Evolutionary conservation across 2,329 filamentous ascomycete species (phyloP).

Genomic region (Verruconis gallopava): DNA sequence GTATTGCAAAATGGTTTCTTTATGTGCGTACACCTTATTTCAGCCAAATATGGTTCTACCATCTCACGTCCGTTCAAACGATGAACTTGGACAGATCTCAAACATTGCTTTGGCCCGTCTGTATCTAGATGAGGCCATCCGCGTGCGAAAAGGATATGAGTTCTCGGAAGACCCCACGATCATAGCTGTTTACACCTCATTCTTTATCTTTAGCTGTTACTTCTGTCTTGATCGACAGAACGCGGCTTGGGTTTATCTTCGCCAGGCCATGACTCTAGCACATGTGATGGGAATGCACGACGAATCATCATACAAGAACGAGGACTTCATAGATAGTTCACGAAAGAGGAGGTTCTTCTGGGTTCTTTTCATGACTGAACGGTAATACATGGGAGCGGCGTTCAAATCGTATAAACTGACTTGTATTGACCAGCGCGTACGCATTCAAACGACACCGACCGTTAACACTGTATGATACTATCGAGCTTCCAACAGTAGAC

Average conservation of each 20-base stretch:
- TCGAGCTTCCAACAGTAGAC: slow-evolving; percentile 38
- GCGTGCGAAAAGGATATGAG: slow-evolving; percentile 43
- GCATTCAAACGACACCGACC: slow-evolving; percentile 52
- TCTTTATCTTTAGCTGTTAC: slow-evolving; percentile 47
- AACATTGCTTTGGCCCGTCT: slow-evolving; percentile 21
- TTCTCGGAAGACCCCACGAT: slow-evolving; percentile 44
- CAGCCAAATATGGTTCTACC: slow-evolving; percentile 34
- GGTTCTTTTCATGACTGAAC: slow-evolving; percentile 50
- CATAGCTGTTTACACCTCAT: slow-evolving; percentile 47
- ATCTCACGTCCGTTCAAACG: slow-evolving; percentile 15
- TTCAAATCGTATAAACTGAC: neutral
- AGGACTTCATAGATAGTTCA: slow-evolving; percentile 38
- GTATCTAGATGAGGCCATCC: slow-evolving; percentile 45
- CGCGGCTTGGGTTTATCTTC: slow-evolving; percentile 49
- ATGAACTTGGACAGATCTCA: slow-evolving; percentile 2
- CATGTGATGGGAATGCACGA: slow-evolving; percentile 47
- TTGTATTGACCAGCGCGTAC: slow-evolving; percentile 39
- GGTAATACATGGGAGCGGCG: slow-evolving; percentile 23
- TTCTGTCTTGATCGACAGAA: slow-evolving; percentile 49
- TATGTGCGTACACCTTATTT: slow-evolving; percentile 38
- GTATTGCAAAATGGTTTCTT: slow-evolving; percentile 42
- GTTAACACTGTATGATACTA: slow-evolving; percentile 47
- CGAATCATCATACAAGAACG: slow-evolving; percentile 39
- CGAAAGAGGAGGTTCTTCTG: slow-evolving; percentile 46
- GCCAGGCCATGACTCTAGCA: slow-evolving; percentile 48